These are phyloP conservation scores for Prunus yedoensis DNA, from an alignment of 331 rosid genomes.

Conservation along the genomic window DNA sequence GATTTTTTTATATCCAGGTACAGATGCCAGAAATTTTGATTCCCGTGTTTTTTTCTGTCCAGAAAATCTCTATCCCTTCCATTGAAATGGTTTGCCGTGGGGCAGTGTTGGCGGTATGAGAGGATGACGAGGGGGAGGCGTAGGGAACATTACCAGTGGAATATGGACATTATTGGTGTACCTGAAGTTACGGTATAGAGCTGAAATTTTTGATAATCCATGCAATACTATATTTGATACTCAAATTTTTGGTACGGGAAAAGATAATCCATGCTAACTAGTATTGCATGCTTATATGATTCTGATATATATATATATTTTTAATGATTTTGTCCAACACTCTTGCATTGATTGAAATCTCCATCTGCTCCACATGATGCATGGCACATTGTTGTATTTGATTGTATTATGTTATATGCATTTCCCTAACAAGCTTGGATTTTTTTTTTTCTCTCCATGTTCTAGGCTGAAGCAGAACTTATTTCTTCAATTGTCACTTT, in stretches of 20 bases:
- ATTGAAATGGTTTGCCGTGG: conserved; percentile 91
- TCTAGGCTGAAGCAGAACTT: conserved; percentile 96
- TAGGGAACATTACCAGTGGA: conserved; percentile 98
- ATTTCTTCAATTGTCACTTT: conserved; percentile 79
- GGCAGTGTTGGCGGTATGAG: conserved; percentile 99
- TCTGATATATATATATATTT: no score
- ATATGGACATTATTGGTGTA: conserved; percentile 95
- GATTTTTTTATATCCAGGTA: conserved; percentile 44
- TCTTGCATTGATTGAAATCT: not conserved
- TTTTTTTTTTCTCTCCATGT: conserved; percentile 18
- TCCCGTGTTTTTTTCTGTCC: conserved; percentile 40
- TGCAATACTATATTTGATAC: no score
- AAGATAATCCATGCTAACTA: no score
- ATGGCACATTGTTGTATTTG: not conserved
- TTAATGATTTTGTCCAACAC: not conserved
- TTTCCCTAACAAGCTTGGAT: conserved; percentile 15
- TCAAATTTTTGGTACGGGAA: no score
- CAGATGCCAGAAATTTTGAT: conserved; percentile 38
- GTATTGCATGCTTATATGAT: not conserved
- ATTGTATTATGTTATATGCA: not conserved
- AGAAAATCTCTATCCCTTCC: conserved; percentile 91
- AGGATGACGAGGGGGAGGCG: conserved; percentile 99
- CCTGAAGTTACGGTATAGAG: conserved; percentile 76
- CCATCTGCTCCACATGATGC: not conserved
- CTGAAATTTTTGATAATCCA: not conserved